These are phyloP conservation scores for Cajanus cajan DNA, from an alignment of 306 rosid genomes.

Conservation along the genomic window DNA sequence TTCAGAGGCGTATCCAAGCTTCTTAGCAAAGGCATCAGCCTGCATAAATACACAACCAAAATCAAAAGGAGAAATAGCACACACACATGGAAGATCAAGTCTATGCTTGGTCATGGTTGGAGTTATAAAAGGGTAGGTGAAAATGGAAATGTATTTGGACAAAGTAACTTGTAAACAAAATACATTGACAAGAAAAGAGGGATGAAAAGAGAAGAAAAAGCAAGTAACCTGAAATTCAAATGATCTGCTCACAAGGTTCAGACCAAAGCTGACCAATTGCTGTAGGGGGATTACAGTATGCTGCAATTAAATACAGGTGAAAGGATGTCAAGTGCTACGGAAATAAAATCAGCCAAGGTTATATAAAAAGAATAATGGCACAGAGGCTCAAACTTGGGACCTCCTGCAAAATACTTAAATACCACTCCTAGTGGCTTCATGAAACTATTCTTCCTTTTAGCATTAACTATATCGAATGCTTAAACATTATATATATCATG, in stretches of 20 bases:
- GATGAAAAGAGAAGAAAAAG: not conserved
- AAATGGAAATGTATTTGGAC: not conserved
- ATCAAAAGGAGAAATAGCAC: not conserved
- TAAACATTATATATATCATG: not conserved
- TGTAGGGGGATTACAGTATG: slow-evolving; percentile 90
- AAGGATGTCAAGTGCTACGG: slow-evolving; percentile 13
- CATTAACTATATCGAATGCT: not conserved
- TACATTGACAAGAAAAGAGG: not conserved
- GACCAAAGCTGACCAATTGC: slow-evolving; percentile 87
- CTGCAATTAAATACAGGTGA: slow-evolving; percentile 51
- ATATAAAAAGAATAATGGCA: not conserved
- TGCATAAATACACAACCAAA: slow-evolving; percentile 33
- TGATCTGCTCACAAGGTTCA: slow-evolving; percentile 89
- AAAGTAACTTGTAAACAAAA: not conserved
- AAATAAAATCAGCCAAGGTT: not conserved
- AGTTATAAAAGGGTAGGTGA: not conserved
- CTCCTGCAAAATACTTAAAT: not conserved
- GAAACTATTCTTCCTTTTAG: not conserved
- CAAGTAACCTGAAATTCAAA: slow-evolving; percentile 83
- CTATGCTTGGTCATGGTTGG: slow-evolving; percentile 10
- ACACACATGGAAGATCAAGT: not conserved
- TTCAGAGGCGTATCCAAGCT: slow-evolving; percentile 70
- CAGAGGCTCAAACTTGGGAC: not conserved
- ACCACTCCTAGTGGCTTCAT: slow-evolving; percentile 9
- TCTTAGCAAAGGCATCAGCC: slow-evolving; percentile 91